Base-by-base conservation (phyloP, 352 stramenopile genomes). In the Phytophthora meadii region DNA sequence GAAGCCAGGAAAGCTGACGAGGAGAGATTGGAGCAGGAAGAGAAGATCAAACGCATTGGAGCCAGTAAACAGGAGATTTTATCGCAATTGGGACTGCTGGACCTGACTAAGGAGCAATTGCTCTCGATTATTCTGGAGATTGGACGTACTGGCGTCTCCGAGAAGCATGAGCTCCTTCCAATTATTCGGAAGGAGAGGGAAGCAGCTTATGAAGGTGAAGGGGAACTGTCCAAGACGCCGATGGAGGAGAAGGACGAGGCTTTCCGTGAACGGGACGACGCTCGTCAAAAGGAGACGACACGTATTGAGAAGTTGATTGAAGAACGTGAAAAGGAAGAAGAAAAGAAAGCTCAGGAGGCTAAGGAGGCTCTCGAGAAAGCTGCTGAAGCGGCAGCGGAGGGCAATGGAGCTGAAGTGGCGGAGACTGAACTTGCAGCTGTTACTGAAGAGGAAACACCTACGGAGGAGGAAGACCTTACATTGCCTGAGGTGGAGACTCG, bases 51-150 rank as follows among this genome's bases (percentile, higher is more conserved):
- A 28, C 74, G 82, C n/a, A 60, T 88, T 17, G 27, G 62, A 22
- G 68, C 56, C 3, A 78, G 72, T 40, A 83, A 89, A 54, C 54
- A 71, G 1, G 62, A 79, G 7, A 76, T 91, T 34, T 40, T 87
- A 32, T 50, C 53, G n/a, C 72, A 84, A 45, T 63, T 95, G 2
- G 87, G 87, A n/a, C 60, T 95, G 30, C 17, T 70, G 19, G 78
- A 90, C 3, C 42, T 95, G 17, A 77, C 75, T 1, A 66, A 70
- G 39, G 82, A 89, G 32, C 82, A 95, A 49, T 62, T 95, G 4
- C 53, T 69, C 11, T 76, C 72, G 8, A 70, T 93, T 48, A 65
- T 94, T 27, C 12, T 93, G n/a, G 84, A 93, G 42, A 60, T 94
- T 8, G 69, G 65, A 59, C 74, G 72, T 0, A 69, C 78, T 37